Evolutionary conservation across 2,329 filamentous ascomycete species (phyloP).

Genomic region (Penicillium janthinellum): DNA sequence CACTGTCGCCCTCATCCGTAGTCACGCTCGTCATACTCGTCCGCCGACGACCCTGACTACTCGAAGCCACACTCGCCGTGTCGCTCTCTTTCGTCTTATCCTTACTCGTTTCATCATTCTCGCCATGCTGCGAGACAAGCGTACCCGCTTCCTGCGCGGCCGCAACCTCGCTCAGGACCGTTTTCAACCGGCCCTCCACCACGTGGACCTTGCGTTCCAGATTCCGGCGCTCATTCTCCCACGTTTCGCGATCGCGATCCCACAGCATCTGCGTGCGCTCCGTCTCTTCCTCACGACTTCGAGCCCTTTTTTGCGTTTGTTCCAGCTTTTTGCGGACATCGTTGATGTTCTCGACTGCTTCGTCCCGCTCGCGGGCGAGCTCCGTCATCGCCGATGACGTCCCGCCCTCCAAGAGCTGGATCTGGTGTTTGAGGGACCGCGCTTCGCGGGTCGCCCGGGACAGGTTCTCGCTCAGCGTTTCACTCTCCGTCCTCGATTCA

Average conservation of each 20-base stretch:
- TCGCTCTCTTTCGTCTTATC: slow-evolving; percentile 67
- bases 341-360: slow-evolving; percentile 69
- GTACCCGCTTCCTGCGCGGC: slow-evolving; percentile 38
- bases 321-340: slow-evolving; percentile 81
- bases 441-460: slow-evolving; percentile 71
- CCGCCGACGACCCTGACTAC: slow-evolving; percentile 65
- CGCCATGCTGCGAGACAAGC: slow-evolving; percentile 49
- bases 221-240: slow-evolving; percentile 80
- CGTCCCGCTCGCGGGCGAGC: slow-evolving; percentile 81
- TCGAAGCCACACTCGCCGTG: slow-evolving; percentile 70
- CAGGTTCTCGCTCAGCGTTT: slow-evolving; percentile 65
- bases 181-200: slow-evolving; percentile 82
- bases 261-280: slow-evolving; percentile 77
- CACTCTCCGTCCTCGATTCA: slow-evolving; percentile 71
- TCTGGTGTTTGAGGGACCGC: slow-evolving; percentile 78
- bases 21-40: slow-evolving; percentile 57
- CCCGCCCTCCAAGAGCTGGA: slow-evolving; percentile 83
- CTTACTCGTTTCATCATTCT: slow-evolving; percentile 62
- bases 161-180: slow-evolving; percentile 79
- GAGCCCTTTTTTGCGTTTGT: slow-evolving; percentile 71
- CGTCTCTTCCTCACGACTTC: slow-evolving; percentile 79
- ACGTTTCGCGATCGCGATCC: slow-evolving; percentile 79
- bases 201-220: slow-evolving; percentile 85
- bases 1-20: slow-evolving; percentile 52
- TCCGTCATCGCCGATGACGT: slow-evolving; percentile 83